Evolutionary conservation across 1,139 yeast species (phyloP), one percentile per base, ranked within the genome.

Genomic region (Dujonia santamariae): DNA sequence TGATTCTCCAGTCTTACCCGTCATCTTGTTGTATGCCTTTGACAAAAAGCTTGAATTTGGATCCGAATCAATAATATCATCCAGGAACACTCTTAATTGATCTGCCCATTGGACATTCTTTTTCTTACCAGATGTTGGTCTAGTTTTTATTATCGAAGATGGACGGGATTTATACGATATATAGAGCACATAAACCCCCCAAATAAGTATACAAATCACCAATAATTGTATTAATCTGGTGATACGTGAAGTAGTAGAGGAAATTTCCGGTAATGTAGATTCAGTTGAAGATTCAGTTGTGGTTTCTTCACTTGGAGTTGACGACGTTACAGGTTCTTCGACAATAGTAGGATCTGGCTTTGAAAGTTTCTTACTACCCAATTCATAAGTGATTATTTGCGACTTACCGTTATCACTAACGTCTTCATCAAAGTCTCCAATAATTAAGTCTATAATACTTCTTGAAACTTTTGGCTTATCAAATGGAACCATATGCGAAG

Each of bases 401-500:
- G 34, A 35, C 18, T 48, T 52, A 3, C 36, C 43, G 12, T 33
- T 36, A n/a, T 32, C 32, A 3, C 42, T 45, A 2, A 42, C 46
- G 3, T 37, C 38, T 12, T 38, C 47, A 38, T 59, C 67, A 39
- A 44, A 63, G 35, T 69, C 61, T 2, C 63, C 60, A 7, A 61
- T 51, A 20, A 70, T 50, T 16, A 76, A 41, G 49, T 83, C 90
- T 28, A 83, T 61, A 33, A 92, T 63, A 20, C 90, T 87, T 45
- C 88, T 67, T 7, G 90, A 74, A 21, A 75, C 67, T 30, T 71
- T 77, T 1, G 95, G 86, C 36, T 76, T 60, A 53, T 92, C 97
- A 48, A 78, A 84, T 1, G 98, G 96, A 16, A 90, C 95, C 99
- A 92, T 92, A 54, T 92, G 98, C 4, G 95, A 82, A 0, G 96